A percentile compares a stretch with the other conserved stretches of the same genome.
phyloP scores from a whole-genome alignment of 2,329 filamentous ascomycete genomes.

The Pleomassaria siparia region DNA sequence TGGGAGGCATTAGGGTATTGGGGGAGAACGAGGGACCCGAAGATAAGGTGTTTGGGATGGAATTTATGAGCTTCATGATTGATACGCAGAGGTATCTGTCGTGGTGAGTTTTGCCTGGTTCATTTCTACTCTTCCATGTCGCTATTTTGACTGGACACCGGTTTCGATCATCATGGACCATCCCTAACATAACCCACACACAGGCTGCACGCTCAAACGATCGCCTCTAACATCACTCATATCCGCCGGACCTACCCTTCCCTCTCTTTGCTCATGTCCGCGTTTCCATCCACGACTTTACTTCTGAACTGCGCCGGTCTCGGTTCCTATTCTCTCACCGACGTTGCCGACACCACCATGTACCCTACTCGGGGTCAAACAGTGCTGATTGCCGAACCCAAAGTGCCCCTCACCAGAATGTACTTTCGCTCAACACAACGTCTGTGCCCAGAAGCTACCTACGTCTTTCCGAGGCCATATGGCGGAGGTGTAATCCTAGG shows the following conservation, averaged over 20 bases:
- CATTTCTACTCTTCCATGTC: background rate
- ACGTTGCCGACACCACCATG: conserved; percentile 74
- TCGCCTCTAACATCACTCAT: conserved; percentile 66
- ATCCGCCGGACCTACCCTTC: conserved; percentile 56
- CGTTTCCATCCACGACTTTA: conserved; percentile 66
- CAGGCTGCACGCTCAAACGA: conserved; percentile 62
- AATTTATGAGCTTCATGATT: conserved; percentile 41
- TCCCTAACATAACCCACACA: background rate
- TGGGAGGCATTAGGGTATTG: conserved; percentile 40
- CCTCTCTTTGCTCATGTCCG: conserved; percentile 64
- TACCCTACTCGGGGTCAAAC: conserved; percentile 78
- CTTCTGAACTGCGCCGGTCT: conserved; percentile 86
- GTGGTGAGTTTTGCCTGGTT: conserved; percentile 29
- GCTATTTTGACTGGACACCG: no score
- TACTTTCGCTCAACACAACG: conserved; percentile 47
- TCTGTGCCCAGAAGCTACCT: conserved; percentile 46
- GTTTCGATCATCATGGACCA: background rate
- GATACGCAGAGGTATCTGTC: conserved; percentile 41
- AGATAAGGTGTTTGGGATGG: conserved; percentile 41
- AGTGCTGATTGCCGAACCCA: conserved; percentile 65
- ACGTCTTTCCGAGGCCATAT: conserved; percentile 48
- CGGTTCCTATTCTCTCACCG: conserved; percentile 73
- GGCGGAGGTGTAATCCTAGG: conserved; percentile 84
- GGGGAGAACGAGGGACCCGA: conserved; percentile 32
- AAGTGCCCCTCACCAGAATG: conserved; percentile 44